These are phyloP conservation scores for Fusarium neocosmosporiellum DNA, from an alignment of 2,329 filamentous ascomycete species.

Conservation along the genomic window DNA sequence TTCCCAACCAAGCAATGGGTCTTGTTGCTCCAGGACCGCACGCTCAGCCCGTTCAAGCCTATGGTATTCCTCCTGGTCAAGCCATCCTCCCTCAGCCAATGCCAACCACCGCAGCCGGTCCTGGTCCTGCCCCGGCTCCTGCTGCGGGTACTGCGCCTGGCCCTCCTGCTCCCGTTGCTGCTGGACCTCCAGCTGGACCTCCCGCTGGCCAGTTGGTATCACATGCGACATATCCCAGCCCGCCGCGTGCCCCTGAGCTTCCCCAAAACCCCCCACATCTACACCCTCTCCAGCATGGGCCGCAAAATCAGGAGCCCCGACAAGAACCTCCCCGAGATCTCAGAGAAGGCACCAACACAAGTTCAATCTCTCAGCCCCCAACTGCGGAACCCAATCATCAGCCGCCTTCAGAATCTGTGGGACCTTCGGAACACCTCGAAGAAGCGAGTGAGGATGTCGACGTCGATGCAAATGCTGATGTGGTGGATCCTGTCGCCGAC, in stretches of 20 bases:
- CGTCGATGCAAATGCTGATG: slow-evolving; percentile 45
- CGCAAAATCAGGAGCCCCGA: slow-evolving; percentile 20
- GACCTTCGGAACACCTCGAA: slow-evolving; percentile 16
- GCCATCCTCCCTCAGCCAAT: slow-evolving; percentile 8
- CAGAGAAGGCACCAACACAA: slow-evolving; percentile 17
- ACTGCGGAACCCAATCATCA: slow-evolving; percentile 13
- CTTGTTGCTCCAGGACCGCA: slow-evolving; percentile 10
- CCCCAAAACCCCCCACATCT: slow-evolving; percentile 33
- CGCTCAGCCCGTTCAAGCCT: background rate
- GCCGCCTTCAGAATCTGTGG: slow-evolving; percentile 4
- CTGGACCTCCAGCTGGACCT: background rate
- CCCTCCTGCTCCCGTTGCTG: background rate
- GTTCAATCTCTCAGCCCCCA: slow-evolving; percentile 10
- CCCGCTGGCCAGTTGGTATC: background rate
- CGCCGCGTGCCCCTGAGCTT: slow-evolving; percentile 24
- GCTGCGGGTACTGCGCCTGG: background rate
- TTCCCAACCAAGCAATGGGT: slow-evolving; percentile 17
- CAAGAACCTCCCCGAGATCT: slow-evolving; percentile 21
- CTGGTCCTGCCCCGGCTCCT: background rate
- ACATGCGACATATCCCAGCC: slow-evolving; percentile 36
- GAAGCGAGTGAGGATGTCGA: slow-evolving; percentile 15
- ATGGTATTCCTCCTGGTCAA: slow-evolving; percentile 1
- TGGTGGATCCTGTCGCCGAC: slow-evolving; percentile 45
- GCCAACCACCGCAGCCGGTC: slow-evolving; percentile 4
- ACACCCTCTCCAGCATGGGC: slow-evolving; percentile 34